Evolutionary conservation across 495 filamentous ascomycete genomes (phyloP).

Genomic region (Ramalina intermedia): DNA sequence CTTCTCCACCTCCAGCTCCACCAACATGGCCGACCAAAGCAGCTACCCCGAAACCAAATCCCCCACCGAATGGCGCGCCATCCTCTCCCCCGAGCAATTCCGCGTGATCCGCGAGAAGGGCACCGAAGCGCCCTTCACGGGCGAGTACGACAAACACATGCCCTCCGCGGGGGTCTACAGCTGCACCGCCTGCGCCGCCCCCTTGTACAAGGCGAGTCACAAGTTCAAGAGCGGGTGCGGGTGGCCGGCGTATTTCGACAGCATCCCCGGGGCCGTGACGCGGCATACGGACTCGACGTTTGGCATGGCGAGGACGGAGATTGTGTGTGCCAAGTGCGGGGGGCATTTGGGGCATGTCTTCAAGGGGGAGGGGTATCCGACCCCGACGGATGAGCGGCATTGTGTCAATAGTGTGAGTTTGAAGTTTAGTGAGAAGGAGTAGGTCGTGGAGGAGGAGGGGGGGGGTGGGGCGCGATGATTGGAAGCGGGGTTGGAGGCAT

Average conservation of each 20-base stretch:
- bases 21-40: conserved; percentile 37
- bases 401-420: conserved; percentile 93
- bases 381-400: conserved; percentile 89
- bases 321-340: conserved; percentile 84
- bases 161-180: conserved; percentile 47
- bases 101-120: conserved; percentile 80
- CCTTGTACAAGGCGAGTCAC: conserved; percentile 76
- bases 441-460: background rate
- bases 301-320: conserved; percentile 84
- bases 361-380: conserved; percentile 82
- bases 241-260: conserved; percentile 96
- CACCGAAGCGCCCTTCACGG: conserved; percentile 66
- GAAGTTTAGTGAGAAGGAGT: conserved; percentile 55
- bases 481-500: background rate
- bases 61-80: conserved; percentile 74
- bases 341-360: conserved; percentile 96
- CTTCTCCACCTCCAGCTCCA: conserved; percentile 43
- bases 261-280: conserved; percentile 74
- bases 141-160: conserved; percentile 77
- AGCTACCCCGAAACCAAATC: conserved; percentile 68
- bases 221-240: conserved; percentile 96
- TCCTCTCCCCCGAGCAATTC: conserved; percentile 77
- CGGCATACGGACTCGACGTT: conserved; percentile 59
- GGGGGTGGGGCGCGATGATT: background rate
- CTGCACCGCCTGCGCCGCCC: conserved; percentile 74